phyloP scores from a whole-genome alignment of 2,329 filamentous ascomycete genomes.

The Claviceps humidiphila region DNA sequence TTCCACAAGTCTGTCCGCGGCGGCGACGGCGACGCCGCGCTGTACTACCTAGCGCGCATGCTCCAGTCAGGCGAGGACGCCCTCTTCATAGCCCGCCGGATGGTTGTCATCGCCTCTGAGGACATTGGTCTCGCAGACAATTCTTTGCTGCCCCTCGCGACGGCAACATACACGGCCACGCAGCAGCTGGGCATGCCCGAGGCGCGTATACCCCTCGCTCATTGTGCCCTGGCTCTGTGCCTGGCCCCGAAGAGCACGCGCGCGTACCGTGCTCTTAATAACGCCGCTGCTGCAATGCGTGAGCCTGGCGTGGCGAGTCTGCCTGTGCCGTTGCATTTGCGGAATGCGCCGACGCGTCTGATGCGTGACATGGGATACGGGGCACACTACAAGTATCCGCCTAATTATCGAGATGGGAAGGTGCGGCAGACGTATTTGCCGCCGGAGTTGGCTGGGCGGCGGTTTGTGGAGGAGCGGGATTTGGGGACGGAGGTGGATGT shows the following conservation, averaged over 20 bases:
- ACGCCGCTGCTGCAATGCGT: slow-evolving; percentile 62
- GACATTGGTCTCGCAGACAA: slow-evolving; percentile 88
- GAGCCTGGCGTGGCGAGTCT: slow-evolving; percentile 75
- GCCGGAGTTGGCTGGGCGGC: slow-evolving; percentile 52
- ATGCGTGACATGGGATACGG: slow-evolving; percentile 93
- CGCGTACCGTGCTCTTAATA: slow-evolving; percentile 70
- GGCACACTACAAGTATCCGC: slow-evolving; percentile 91
- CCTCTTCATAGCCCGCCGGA: slow-evolving; percentile 77
- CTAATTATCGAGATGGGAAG: slow-evolving; percentile 68
- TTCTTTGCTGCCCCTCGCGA: slow-evolving; percentile 69
- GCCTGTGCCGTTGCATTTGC: slow-evolving; percentile 73
- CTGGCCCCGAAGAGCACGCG: slow-evolving; percentile 77
- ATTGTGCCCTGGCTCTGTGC: slow-evolving; percentile 70
- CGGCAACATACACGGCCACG: slow-evolving; percentile 71
- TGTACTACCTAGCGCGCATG: slow-evolving; percentile 96
- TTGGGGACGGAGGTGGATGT: slow-evolving; percentile 68
- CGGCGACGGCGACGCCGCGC: slow-evolving; percentile 68
- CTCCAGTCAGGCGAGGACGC: slow-evolving; percentile 89
- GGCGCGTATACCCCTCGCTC: slow-evolving; percentile 80
- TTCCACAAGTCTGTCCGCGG: slow-evolving; percentile 94
- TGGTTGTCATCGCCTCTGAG: slow-evolving; percentile 90
- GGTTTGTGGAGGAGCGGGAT: slow-evolving; percentile 68
- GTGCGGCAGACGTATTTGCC: slow-evolving; percentile 90
- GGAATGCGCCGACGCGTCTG: slow-evolving; percentile 81
- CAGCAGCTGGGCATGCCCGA: slow-evolving; percentile 95